Evolutionary conservation across 148 eudicot genomes (phyloP).

Genomic region (Suaeda aralocaspica): DNA sequence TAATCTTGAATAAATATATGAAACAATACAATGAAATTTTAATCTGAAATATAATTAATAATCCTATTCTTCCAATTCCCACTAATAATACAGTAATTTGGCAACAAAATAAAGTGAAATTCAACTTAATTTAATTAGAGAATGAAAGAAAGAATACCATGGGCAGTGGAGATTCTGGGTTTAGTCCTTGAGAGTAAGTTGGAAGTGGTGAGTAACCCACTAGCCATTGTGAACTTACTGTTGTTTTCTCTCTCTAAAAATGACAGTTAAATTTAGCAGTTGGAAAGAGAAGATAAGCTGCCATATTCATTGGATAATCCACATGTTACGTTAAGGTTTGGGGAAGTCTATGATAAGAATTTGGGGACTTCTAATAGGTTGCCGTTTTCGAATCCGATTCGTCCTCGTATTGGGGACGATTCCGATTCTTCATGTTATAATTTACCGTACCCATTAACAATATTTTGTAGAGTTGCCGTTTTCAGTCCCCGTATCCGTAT

Average conservation of each 20-base stretch:
- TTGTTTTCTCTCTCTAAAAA: neutral
- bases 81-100: neutral
- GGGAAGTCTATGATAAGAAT: no score
- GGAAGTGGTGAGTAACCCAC: constrained; percentile 22
- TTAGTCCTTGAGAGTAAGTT: constrained; percentile 5
- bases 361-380: no score
- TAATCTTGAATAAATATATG: no score
- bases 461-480: no score
- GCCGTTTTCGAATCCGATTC: no score
- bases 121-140: neutral
- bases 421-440: no score
- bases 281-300: constrained; percentile 5
- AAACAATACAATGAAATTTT: neutral
- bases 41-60: neutral
- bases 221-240: constrained; percentile 16
- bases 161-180: constrained; percentile 11
- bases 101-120: neutral
- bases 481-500: no score
- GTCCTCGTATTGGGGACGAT: no score
- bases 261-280: neutral
- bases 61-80: neutral
- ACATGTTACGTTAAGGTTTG: no score
- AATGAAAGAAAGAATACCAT: constrained; percentile 7
- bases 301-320: neutral
- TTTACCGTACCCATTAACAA: no score